These are phyloP conservation scores for Apiospora koreana DNA, from an alignment of 2,329 filamentous ascomycete genomes.

Conservation along the genomic window DNA sequence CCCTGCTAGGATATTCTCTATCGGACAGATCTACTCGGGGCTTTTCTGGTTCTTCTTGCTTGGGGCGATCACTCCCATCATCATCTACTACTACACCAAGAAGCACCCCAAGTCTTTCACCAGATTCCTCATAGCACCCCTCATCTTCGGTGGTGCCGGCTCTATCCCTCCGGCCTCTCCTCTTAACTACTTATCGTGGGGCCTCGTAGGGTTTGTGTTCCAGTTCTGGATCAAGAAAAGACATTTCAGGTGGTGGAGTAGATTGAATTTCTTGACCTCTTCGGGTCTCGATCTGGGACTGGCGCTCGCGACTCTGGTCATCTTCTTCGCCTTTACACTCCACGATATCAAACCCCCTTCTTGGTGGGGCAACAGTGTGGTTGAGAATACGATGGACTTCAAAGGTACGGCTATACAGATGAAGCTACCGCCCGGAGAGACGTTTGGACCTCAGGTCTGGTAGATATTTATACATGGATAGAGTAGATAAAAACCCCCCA, in stretches of 20 bases:
- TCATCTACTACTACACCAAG: slow-evolving; percentile 51
- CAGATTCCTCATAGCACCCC: slow-evolving; percentile 59
- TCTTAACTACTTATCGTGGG: slow-evolving; percentile 75
- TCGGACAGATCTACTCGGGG: slow-evolving; percentile 60
- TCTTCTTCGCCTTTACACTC: slow-evolving; percentile 70
- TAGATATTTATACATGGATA: slow-evolving; percentile 24
- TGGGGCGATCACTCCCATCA: slow-evolving; percentile 54
- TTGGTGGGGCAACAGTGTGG: slow-evolving; percentile 70
- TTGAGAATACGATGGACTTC: slow-evolving; percentile 62
- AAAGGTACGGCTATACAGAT: slow-evolving; percentile 59
- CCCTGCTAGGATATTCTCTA: slow-evolving; percentile 63
- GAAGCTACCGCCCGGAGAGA: slow-evolving; percentile 52
- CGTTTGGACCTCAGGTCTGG: slow-evolving; percentile 63
- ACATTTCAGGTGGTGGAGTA: slow-evolving; percentile 70
- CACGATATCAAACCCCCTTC: slow-evolving; percentile 60
- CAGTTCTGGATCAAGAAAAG: slow-evolving; percentile 67
- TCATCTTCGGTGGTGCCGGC: slow-evolving; percentile 63
- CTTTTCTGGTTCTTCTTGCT: slow-evolving; percentile 62
- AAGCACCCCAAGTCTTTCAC: slow-evolving; percentile 52
- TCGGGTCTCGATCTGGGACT: slow-evolving; percentile 71
- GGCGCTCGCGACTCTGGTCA: slow-evolving; percentile 65
- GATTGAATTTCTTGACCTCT: slow-evolving; percentile 72
- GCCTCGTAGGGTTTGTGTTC: slow-evolving; percentile 69
- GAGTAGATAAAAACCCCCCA: not conserved
- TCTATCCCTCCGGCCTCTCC: slow-evolving; percentile 67